Evolutionary conservation across 768 basidiomycete genomes (phyloP).

Genomic region (Naematelia aurantialba): DNA sequence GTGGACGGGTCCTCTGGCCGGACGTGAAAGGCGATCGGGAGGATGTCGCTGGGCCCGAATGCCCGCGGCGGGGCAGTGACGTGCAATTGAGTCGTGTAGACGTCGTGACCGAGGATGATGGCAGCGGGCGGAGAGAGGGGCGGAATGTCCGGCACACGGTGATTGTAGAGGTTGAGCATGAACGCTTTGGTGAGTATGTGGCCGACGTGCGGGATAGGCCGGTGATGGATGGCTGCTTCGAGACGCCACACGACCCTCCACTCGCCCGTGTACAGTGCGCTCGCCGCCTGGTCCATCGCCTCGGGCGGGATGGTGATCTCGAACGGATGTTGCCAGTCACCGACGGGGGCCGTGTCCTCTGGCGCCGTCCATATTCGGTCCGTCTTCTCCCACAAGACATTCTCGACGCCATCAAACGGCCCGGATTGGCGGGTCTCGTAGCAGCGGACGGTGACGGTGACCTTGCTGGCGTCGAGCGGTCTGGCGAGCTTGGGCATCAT

Average conservation of each 20-base stretch:
- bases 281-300: conserved; percentile 16
- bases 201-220: conserved; percentile 40
- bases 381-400: conserved; percentile 31
- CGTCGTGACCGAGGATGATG: conserved; percentile 16
- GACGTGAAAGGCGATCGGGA: conserved; percentile 26
- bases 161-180: conserved; percentile 26
- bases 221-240: conserved; percentile 35
- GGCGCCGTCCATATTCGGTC: conserved; percentile 22
- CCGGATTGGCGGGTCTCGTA: conserved; percentile 24
- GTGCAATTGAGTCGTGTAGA: conserved; percentile 18
- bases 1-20: conserved; percentile 27
- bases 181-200: conserved; percentile 30
- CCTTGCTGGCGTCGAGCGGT: conserved; percentile 23
- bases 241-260: conserved; percentile 37
- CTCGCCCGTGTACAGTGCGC: conserved; percentile 28
- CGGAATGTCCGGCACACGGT: conserved; percentile 22
- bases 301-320: conserved; percentile 26
- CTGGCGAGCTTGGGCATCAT: conserved; percentile 24
- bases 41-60: conserved; percentile 34
- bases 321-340: conserved; percentile 35
- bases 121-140: conserved; percentile 36
- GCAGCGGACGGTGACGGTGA: conserved; percentile 25
- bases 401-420: conserved; percentile 16
- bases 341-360: conserved; percentile 14
- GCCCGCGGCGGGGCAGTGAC: conserved; percentile 31